Base-by-base conservation (phyloP, 2,329 filamentous ascomycete genomes). In the Diaporthe longicolla region DNA sequence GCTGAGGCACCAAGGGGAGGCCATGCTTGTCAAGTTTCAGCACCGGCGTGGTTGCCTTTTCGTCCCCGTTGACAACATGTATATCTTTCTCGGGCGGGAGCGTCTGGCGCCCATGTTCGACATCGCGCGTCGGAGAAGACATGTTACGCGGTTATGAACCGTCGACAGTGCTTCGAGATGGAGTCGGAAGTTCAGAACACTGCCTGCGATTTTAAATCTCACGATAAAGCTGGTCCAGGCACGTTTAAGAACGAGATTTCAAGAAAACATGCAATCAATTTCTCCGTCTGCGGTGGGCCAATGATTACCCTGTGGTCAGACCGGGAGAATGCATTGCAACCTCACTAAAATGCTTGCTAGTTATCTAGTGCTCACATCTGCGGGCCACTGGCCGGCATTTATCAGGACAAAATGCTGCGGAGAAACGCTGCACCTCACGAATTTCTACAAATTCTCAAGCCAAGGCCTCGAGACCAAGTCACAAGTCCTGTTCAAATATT, bases 1-100 rank as follows among this genome's bases (percentile, higher is more conserved):
- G 78, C 54, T 79, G 78, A 13, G 78, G 78, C 13, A 78, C 71
- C 17, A 79, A 74, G 32, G 78, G 75, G 29, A 79, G 75, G 26
- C 77, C 78, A 55, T 76, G 74, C 40, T 74, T 78, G 76, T 79
- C 78, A 29, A 75, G 63, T 24, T 65, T 72, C 11, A 72, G 24
- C 15, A 21, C 17, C 9, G 58, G 48, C 19, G 11, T 13, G 11
- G 57, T 15, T 15, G 21, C 11, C 43, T 57, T 55, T 6, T 45
- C 48, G 29, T 24, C n/a, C 29, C 55, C 57, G 2, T 65, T 17
- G 29, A 63, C 15, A 6, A 61, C 54, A 21, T 24, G 21, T 9
- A 21, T 21, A n/a, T 21, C 57, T n/a, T 72, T 72, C 8, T 32
- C 57, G 9, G 32, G 2, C 19, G 19, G 9, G 9, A 4, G 17